Percentiles rank a stretch among this genome's conserved stretches.
phyloP scores from a whole-genome alignment of 2,329 filamentous ascomycete genomes.

The Apiospora aurea region DNA sequence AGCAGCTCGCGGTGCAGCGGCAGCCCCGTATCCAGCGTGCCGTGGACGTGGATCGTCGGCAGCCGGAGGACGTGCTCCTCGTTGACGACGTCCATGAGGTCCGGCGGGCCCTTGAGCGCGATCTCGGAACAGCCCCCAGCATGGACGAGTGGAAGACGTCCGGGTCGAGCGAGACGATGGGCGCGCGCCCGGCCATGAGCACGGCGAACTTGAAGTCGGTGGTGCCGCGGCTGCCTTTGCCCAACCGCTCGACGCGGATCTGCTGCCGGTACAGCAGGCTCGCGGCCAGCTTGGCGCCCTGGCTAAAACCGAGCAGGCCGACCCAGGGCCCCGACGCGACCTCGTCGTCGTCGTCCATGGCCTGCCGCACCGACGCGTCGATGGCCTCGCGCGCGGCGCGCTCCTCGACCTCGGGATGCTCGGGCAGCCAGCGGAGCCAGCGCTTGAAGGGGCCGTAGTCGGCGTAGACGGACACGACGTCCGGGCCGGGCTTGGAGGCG shows the following conservation, averaged over 20 bases:
- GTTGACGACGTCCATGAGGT: slow-evolving; percentile 46
- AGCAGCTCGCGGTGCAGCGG: slow-evolving; percentile 63
- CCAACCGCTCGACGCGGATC: slow-evolving; percentile 50
- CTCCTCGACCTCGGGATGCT: slow-evolving; percentile 60
- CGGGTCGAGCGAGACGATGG: slow-evolving; percentile 61
- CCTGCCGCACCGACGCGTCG: slow-evolving; percentile 46
- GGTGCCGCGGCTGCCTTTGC: slow-evolving; percentile 29
- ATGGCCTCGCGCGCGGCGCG: slow-evolving; percentile 48
- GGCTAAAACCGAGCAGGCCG: slow-evolving; percentile 70
- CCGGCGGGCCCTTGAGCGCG: slow-evolving; percentile 52
- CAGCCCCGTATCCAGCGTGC: slow-evolving; percentile 65
- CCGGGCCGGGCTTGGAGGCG: slow-evolving; percentile 65
- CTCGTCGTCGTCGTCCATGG: slow-evolving; percentile 55
- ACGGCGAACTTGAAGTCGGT: slow-evolving; percentile 64
- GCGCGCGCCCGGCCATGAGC: slow-evolving; percentile 66
- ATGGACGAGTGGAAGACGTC: slow-evolving; percentile 38
- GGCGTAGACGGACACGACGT: slow-evolving; percentile 69
- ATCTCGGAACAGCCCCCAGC: slow-evolving; percentile 37
- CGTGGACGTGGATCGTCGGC: slow-evolving; percentile 74
- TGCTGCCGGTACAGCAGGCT: slow-evolving; percentile 70
- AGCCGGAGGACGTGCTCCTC: slow-evolving; percentile 57
- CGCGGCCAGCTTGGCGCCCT: slow-evolving; percentile 68
- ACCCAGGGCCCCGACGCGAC: slow-evolving; percentile 66
- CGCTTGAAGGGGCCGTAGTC: slow-evolving; percentile 70
- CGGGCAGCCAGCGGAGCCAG: slow-evolving; percentile 67